These are phyloP conservation scores for Ascochyta lentis DNA, from an alignment of 2,329 filamentous ascomycete genomes.

Conservation along the genomic window DNA sequence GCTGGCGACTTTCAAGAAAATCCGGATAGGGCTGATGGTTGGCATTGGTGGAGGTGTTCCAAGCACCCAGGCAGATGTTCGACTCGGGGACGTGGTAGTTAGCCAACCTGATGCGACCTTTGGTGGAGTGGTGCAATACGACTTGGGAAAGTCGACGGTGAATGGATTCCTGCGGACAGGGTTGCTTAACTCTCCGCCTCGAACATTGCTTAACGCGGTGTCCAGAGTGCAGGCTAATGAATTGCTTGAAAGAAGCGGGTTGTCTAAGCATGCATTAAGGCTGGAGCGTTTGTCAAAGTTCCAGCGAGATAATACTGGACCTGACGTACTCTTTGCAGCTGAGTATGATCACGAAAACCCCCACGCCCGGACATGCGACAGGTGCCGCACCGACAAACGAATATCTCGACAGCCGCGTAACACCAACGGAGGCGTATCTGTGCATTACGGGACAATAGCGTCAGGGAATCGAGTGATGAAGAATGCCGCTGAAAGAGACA, in stretches of 20 bases:
- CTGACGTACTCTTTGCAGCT: constrained; percentile 2
- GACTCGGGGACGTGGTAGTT: constrained; percentile 37
- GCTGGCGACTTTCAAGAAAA: constrained; percentile 37
- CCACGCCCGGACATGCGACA: no score
- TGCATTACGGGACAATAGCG: constrained; percentile 19
- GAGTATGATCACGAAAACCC: background rate
- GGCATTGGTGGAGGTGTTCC: constrained; percentile 51
- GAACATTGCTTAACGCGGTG: constrained; percentile 18
- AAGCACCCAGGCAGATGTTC: constrained; percentile 23
- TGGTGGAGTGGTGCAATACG: constrained; percentile 32
- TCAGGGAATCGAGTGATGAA: constrained; percentile 15
- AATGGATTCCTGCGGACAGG: constrained; percentile 14
- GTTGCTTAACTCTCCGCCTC: constrained; percentile 16
- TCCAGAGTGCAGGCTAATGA: constrained; percentile 8
- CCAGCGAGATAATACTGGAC: background rate
- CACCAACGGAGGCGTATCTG: background rate
- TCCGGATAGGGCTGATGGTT: constrained; percentile 53
- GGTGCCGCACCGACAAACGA: no score
- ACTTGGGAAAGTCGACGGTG: constrained; percentile 19
- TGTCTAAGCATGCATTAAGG: background rate
- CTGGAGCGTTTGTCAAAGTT: background rate
- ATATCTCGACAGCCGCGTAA: no score
- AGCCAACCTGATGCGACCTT: constrained; percentile 17
- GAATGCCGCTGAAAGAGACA: constrained; percentile 11
- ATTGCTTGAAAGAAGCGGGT: background rate